Percentiles rank a stretch among this genome's conserved stretches.
Evolutionary conservation across 345 rosid genomes (phyloP).

Genomic region (Viola odorata): DNA sequence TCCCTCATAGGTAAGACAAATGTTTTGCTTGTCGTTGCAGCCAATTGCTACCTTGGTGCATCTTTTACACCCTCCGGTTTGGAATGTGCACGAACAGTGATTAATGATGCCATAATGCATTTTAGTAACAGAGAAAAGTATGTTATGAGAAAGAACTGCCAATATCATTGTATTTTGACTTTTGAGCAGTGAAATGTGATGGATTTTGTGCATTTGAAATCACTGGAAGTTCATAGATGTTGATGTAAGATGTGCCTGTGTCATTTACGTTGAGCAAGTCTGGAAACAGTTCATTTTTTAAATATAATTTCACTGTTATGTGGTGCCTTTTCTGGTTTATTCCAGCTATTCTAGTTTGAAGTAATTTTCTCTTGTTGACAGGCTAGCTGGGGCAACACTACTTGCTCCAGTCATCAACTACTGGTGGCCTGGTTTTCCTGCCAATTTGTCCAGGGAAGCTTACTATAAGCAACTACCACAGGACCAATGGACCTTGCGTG

Average conservation of each 20-base stretch:
- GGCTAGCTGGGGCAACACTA: conserved; percentile 25
- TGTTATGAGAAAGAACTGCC: not conserved
- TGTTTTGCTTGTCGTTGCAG: not conserved
- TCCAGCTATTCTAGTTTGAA: too few relatives aligned
- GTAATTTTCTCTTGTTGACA: not conserved
- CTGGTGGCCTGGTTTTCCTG: conserved; percentile 30
- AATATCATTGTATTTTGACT: not conserved
- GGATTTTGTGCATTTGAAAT: too few relatives aligned
- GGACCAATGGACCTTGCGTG: conserved; percentile 18
- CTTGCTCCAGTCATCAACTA: conserved; percentile 23
- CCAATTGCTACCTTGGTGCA: not conserved
- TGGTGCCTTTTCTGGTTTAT: not conserved
- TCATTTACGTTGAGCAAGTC: not conserved
- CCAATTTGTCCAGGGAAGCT: conserved; percentile 19
- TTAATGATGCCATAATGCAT: not conserved
- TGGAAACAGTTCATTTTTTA: too few relatives aligned
- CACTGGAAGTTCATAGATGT: too few relatives aligned
- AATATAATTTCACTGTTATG: not conserved
- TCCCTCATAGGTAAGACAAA: conserved; percentile 20
- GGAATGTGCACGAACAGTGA: not conserved
- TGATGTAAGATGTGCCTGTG: too few relatives aligned
- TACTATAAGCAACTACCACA: conserved; percentile 14
- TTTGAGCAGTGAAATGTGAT: too few relatives aligned
- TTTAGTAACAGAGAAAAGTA: not conserved
- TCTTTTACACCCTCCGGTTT: not conserved